Evolutionary conservation across 345 rosid species (phyloP), one percentile per base, ranked within the genome.

Genomic region (Populus ilicifolia): DNA sequence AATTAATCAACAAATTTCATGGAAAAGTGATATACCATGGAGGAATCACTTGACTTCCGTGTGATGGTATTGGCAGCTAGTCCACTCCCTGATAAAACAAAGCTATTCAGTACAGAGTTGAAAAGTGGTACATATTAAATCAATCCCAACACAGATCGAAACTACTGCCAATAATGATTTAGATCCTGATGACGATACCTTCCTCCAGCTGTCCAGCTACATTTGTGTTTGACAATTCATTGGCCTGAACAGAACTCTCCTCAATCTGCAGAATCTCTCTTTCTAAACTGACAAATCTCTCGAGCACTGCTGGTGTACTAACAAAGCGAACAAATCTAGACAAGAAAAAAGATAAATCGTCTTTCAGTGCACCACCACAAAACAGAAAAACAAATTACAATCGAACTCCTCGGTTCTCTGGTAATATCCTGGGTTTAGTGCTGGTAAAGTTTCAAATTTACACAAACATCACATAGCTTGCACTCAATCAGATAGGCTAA

Each of bases 281-380:
- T 84, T 94, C 98, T 38, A 94, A 44, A 46, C 70, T 76, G 64
- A 89, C 92, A 73, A 94, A 92, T 79, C 98, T 85, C 87, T 92
- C 98, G n/a, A 94, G 93, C 69, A 92, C 89, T 25, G 93, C 96
- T 17, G 98, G 98, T 38, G 97, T 90, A 78, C 89, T 87, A 71
- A 92, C 97, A 39, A 94, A 94, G 44, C 92, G 87, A 71, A 94
- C 96, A 86, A 94, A 94, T 85, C 96, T 93, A 88, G 44, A 23
- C 30, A 75, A 46, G 27, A 5, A 29, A 56, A 39, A n/a, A 41
- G 64, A 46, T 71, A 9, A 56, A 59, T 35, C 14, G n/a, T 56
- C 65, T 54, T 38, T 59, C 25, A 38, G 5, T n/a, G 12, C 52
- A 14, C 13, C 72, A 8, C 30, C 41, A 23, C 16, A 67, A 18